These are phyloP conservation scores for Candida awuae DNA, from an alignment of 805 yeast species.

Conservation along the genomic window DNA sequence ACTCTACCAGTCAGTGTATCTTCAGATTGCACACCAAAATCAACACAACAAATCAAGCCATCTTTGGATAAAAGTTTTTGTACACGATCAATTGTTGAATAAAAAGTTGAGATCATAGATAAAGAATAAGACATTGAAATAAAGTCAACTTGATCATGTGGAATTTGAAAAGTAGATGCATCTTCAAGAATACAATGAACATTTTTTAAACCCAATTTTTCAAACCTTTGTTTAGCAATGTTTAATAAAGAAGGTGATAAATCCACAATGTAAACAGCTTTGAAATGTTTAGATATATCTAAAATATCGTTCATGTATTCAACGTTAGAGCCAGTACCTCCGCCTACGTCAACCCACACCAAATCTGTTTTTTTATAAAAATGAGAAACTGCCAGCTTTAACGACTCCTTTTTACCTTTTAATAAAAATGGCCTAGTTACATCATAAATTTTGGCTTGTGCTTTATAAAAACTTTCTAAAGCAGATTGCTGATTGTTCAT, in stretches of 20 bases:
- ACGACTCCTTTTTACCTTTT: conserved; percentile 63
- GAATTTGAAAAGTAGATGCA: conserved; percentile 61
- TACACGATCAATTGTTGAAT: conserved; percentile 69
- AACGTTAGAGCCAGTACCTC: conserved; percentile 80
- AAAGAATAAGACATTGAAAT: conserved; percentile 74
- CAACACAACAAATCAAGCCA: conserved; percentile 66
- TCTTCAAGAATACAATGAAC: conserved; percentile 67
- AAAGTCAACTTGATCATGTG: conserved; percentile 50
- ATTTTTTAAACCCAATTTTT: conserved; percentile 41
- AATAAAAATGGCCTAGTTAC: conserved; percentile 57
- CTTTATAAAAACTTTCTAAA: conserved; percentile 62
- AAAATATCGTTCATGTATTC: conserved; percentile 60
- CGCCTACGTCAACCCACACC: conserved; percentile 77
- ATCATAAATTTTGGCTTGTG: conserved; percentile 74
- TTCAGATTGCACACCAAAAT: conserved; percentile 68
- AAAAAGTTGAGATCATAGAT: conserved; percentile 80
- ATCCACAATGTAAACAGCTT: conserved; percentile 65
- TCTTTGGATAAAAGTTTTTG: conserved; percentile 41
- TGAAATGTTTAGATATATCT: conserved; percentile 42
- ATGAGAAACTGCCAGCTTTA: conserved; percentile 53
- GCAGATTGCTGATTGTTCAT: conserved; percentile 45
- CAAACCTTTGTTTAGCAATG: conserved; percentile 56
- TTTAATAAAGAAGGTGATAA: conserved; percentile 70
- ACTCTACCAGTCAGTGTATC: conserved; percentile 60
- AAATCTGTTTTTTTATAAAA: conserved; percentile 35